phyloP scores from a whole-genome alignment of 768 basidiomycete genomes.

The Xerocomus brunneocitrinus region DNA sequence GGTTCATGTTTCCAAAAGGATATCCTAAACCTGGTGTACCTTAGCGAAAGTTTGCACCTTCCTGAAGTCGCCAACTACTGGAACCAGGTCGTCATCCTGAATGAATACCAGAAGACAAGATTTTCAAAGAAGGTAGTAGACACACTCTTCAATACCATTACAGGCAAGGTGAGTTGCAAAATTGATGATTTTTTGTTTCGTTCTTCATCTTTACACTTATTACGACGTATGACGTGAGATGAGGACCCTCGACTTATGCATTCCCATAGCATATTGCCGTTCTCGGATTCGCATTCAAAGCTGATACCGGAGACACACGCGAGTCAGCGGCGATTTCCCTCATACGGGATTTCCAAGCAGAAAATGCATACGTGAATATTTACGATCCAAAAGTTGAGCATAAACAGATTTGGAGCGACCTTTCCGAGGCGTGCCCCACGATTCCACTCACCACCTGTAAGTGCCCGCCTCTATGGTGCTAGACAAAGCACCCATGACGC shows the following conservation, averaged over 20 bases:
- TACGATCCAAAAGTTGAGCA: conserved; percentile 90
- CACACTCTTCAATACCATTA: conserved; percentile 97
- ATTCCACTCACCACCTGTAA: conserved; percentile 62
- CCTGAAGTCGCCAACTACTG: conserved; percentile 98
- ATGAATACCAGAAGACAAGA: conserved; percentile 95
- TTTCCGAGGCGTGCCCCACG: conserved; percentile 62
- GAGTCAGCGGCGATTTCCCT: conserved; percentile 95
- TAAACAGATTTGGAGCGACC: conserved; percentile 83
- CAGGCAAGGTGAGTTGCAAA: conserved; percentile 66
- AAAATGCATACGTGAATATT: conserved; percentile 80
- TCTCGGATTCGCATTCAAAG: conserved; percentile 98
- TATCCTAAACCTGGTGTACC: conserved; percentile 97
- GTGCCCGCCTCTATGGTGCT: conserved; percentile 21
- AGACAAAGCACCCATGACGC: not conserved
- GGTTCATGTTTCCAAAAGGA: conserved; percentile 99
- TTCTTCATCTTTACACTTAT: not conserved
- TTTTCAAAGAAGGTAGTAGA: conserved; percentile 97
- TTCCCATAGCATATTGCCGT: conserved; percentile 78
- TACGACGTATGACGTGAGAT: not conserved
- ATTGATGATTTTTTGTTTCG: not conserved
- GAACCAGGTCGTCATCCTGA: conserved; percentile 96
- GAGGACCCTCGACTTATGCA: not conserved
- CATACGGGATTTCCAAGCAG: conserved; percentile 88
- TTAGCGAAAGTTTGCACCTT: conserved; percentile 89
- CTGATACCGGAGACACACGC: conserved; percentile 98